phyloP scores from a whole-genome alignment of 1,139 yeast genomes.

The Yamadazyma dendronema region DNA sequence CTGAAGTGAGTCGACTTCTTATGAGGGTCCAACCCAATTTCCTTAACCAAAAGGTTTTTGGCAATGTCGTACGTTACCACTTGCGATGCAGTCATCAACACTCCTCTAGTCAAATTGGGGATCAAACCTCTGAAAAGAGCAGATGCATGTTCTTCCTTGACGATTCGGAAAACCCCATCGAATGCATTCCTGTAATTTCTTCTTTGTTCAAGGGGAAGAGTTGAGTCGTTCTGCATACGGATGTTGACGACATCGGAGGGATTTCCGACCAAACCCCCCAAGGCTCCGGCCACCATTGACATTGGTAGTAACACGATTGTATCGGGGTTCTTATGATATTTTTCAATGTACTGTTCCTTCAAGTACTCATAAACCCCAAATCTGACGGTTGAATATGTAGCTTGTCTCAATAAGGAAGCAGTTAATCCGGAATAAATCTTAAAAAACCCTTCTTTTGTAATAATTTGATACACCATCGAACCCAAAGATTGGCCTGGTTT shows the following conservation, averaged over 20 bases:
- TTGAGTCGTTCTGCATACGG: conserved; percentile 86
- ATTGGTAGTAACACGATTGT: conserved; percentile 59
- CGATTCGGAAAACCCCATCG: conserved; percentile 66
- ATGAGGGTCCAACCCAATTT: conserved; percentile 53
- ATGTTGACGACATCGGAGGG: conserved; percentile 88
- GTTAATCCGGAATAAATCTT: conserved; percentile 78
- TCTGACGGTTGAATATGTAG: conserved; percentile 82
- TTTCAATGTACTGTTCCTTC: conserved; percentile 52
- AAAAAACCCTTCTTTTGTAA: conserved; percentile 61
- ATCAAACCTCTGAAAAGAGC: conserved; percentile 71
- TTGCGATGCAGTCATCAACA: conserved; percentile 88
- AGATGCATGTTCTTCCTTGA: conserved; percentile 57
- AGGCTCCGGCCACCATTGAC: conserved; percentile 80
- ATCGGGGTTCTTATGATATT: conserved; percentile 33
- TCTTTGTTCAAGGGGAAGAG: conserved; percentile 62
- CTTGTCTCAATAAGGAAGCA: conserved; percentile 82
- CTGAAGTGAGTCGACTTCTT: conserved; percentile 72
- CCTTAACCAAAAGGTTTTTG: conserved; percentile 56
- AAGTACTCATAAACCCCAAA: conserved; percentile 80
- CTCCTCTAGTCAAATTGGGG: conserved; percentile 79
- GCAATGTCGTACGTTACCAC: conserved; percentile 85
- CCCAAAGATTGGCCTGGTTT: conserved; percentile 60
- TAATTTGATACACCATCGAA: conserved; percentile 59
- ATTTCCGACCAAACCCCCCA: conserved; percentile 84
- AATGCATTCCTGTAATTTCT: conserved; percentile 77